Base-by-base conservation (phyloP, 2,329 filamentous ascomycete genomes). In the Iodosphaeria phyllophila region DNA sequence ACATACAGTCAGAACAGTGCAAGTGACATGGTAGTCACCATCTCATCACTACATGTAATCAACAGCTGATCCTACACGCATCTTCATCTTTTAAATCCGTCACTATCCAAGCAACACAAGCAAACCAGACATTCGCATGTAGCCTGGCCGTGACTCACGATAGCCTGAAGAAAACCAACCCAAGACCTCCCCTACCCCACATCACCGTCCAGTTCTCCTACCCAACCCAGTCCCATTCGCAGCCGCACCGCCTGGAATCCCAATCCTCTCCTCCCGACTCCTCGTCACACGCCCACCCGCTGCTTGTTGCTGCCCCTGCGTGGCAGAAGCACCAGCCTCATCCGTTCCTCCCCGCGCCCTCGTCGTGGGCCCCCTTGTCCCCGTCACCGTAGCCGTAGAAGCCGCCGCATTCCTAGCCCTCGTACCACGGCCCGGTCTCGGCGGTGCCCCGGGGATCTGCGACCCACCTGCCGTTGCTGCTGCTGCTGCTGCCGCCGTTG, bases 251-350 rank as follows among this genome's bases (percentile, higher is more conserved):
- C 20, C 18, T 20, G 22, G 3, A 20, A 30, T 6, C 30, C 31
- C 41, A 13, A 43, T 42, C 6, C 43, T 32, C 33, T 46, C 43
- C 8, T 44, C 43, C 8, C 42, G 33, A 17, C 39, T 44, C 22
- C 43, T 33, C 18, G 41, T 45, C 31, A 41, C 30, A 11, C 42
- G 36, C 4, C 35, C 25, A 2, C 35, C 32, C 4, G 32, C 35
- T 4, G 25, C 19, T 10, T 20, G 13, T 6, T 18, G 14, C 13
- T 33, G 34, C 9, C 30, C 11, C n/a, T 14, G 13, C 19, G 27
- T 4, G 19, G 13, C 19, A 11, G n/a, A 13, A 4, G 9, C 10
- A 18, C 7, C 12, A 18, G 19, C 15, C 34, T 32, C 3, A 31
- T 30, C 19, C 19, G 13, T 9, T 13, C 3, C 21, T 14, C 8